Evolutionary conservation across 306 rosid species (phyloP), one percentile per base, ranked within the genome.

Genomic region (Amphicarpaea edgeworthii): DNA sequence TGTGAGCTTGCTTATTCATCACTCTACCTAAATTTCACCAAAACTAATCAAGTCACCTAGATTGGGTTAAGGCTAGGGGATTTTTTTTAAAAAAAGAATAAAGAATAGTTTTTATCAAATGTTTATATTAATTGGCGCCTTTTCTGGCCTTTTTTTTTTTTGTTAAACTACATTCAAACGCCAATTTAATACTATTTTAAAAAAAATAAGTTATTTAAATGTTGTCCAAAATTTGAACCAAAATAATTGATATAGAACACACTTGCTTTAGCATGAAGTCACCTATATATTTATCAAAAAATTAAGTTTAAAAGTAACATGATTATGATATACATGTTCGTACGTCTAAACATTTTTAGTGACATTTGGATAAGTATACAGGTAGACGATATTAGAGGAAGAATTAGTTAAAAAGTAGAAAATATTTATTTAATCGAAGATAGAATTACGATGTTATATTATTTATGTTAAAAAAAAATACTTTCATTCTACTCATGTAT

Each of bases 1-100:
- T 53, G 23, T 37, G 62, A 50, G 20, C 47, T 70, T 70, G 20
- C 47, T 70, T 70, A 50, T 7, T 4, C 8, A 38, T 71, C 47
- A 21, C 66, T 40, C 54, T 38, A 20, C 54, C 55, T 57, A 14
- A 72, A 14, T 55, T 72, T 55, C 24, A 53, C 47, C 40, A 12
- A n/a, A n/a, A 55, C 77, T 3, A 23, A 72, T 51, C 15, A 38
- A 54, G 23, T 7, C 50, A 7, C 64, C 50, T 34, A 34, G 2
- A 17, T 26, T 68, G 17, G 9, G 49, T 37, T 16, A 53, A 7
- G 9, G n/a, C n/a, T n/a, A n/a, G 66, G 43, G 7, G 1, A 12
- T 15, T 24, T 2, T 28, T 60, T 14, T 12, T 12, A 1, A 3
- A 61, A 61, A 30, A 2, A 30, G 4, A 30, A 30, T n/a, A n/a